Evolutionary conservation across 192 early-diverging fungal genomes (phyloP), one percentile per base, ranked within the genome.

Genomic region (Radiomyces spectabilis): DNA sequence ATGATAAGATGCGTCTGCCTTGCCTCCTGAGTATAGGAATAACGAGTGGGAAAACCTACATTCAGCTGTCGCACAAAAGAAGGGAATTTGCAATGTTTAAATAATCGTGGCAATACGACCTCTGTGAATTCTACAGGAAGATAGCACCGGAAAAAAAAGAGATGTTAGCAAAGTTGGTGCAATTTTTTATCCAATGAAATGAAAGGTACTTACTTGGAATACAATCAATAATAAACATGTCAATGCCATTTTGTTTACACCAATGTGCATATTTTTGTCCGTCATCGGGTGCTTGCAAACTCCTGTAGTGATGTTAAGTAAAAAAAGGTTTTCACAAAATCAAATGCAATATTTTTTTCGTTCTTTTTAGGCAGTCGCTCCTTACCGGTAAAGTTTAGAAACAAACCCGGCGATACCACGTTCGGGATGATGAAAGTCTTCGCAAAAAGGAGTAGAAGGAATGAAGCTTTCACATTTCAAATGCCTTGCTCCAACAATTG

Each of bases 61-160:
- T 74, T 74, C 27, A 74, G 34, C 51, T 74, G 72, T 26, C 72
- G 42, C 15, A 74, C 72, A 66, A 74, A 74, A 5, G 72, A 74
- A 27, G 72, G 65, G 55, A 74, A 74, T 57, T 74, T 74, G 46
- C 72, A 74, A 42, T 74, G 72, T 41, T 74, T 74, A 47, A 74
- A 74, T 25, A 59, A 52, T 51, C 61, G 57, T n/a, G 72, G 72
- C 24, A 74, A 41, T 3, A 74, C 68, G n/a, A 56, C 67, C 39
- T 59, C 59, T 19, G 72, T 66, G 26, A 74, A 74, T 53, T 69
- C 72, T 69, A 59, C 31, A 30, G 7, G 15, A 51, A 45, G 37
- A 53, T 15, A 3, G 25, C 22, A 37, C 5, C 5, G 27, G 27
- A 8, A 48, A 29, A 48, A 26, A 30, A 15, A 9, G 27, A 48